Evolutionary conservation across 2,329 filamentous ascomycete genomes (phyloP).

Genomic region (Botryosphaeria agaves): DNA sequence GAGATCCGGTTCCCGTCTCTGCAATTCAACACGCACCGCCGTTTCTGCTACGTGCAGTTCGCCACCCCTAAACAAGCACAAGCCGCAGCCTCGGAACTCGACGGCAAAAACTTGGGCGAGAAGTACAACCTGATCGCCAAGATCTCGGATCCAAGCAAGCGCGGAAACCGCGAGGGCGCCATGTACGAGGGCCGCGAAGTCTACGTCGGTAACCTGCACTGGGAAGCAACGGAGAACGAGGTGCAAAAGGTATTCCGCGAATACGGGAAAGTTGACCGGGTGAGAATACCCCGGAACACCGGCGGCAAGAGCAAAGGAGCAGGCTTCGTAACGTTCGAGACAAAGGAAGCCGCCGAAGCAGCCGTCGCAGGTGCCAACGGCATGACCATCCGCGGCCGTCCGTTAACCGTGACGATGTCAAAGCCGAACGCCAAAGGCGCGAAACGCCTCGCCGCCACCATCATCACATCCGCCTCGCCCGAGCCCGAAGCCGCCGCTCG

Average conservation of each 20-base stretch:
- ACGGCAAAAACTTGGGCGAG: conserved; percentile 52
- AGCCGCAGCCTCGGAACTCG: conserved; percentile 48
- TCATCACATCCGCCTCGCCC: conserved; percentile 20
- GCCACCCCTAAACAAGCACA: conserved; percentile 48
- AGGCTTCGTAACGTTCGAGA: conserved; percentile 58
- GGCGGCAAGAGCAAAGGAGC: conserved; percentile 57
- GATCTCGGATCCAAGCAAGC: conserved; percentile 66
- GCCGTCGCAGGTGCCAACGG: conserved; percentile 49
- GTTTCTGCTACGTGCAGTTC: conserved; percentile 96
- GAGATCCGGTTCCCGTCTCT: conserved; percentile 81
- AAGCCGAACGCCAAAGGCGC: conserved; percentile 19
- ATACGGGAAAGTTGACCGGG: conserved; percentile 56
- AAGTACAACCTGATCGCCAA: conserved; percentile 55
- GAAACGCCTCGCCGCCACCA: conserved; percentile 26
- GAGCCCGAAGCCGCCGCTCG: conserved; percentile 11
- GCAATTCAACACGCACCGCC: conserved; percentile 71
- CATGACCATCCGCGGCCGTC: conserved; percentile 48
- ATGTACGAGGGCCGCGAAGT: conserved; percentile 78
- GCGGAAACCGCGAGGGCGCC: conserved; percentile 63
- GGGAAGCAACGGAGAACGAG: conserved; percentile 58
- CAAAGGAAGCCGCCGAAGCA: conserved; percentile 41
- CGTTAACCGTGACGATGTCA: conserved; percentile 46
- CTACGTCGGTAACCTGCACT: conserved; percentile 70
- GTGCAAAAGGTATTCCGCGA: conserved; percentile 53
- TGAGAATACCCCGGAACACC: conserved; percentile 52